Evolutionary conservation across 345 rosid genomes (phyloP).

Genomic region (Kernera saxatilis): DNA sequence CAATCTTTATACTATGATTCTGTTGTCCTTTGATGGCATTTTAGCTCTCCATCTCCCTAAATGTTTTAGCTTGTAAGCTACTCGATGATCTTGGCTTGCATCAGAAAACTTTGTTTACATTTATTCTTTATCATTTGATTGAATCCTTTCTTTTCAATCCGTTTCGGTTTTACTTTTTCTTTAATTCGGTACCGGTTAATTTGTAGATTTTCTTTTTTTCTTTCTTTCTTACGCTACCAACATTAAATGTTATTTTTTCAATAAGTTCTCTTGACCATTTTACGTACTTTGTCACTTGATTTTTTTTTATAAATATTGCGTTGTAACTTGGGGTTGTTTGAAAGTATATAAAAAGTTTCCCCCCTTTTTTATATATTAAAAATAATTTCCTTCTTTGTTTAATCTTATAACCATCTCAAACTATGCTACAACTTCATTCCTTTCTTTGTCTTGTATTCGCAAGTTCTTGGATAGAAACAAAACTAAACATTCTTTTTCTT

Average conservation of each 20-base stretch:
- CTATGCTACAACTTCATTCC: slow-evolving; percentile 3
- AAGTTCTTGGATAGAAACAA: slow-evolving; percentile 27
- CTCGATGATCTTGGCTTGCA: not conserved
- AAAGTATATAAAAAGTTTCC: not conserved
- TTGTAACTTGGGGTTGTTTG: not conserved
- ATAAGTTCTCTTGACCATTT: not conserved
- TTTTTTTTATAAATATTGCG: not conserved
- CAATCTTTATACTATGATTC: not conserved
- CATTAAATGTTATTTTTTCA: not conserved
- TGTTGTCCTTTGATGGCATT: not conserved
- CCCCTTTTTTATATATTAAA: not conserved
- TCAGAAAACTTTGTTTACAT: not conserved
- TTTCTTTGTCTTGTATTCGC: slow-evolving; percentile 22
- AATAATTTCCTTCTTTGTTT: not conserved
- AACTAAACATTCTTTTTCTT: slow-evolving; percentile 24
- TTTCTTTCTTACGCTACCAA: not conserved
- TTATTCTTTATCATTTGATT: not conserved
- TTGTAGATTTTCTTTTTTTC: not conserved
- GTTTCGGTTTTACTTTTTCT: not conserved
- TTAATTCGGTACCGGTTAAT: not conserved
- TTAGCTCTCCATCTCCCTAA: not conserved
- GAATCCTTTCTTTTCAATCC: not conserved
- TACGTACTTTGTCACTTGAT: not conserved
- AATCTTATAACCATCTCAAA: slow-evolving; percentile 12
- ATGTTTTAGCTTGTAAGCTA: not conserved